These are phyloP conservation scores for Xylaria sp. DNA, from an alignment of 2,329 filamentous ascomycete species.

Conservation along the genomic window DNA sequence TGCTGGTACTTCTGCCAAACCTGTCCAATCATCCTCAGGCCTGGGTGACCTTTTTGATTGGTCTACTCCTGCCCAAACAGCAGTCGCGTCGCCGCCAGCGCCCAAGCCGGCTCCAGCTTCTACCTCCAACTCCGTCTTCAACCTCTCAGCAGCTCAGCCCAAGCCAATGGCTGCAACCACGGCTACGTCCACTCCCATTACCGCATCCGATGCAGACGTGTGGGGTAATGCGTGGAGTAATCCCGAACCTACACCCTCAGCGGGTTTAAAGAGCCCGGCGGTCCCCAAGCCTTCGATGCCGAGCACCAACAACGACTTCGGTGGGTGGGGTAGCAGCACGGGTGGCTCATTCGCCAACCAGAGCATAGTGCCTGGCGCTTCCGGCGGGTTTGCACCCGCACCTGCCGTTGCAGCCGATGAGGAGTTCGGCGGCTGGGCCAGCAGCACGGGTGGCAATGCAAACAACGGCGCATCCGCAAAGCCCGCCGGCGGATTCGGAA, in stretches of 20 bases:
- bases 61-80: conserved; percentile 61
- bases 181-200: conserved; percentile 55
- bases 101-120: conserved; percentile 56
- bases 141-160: conserved; percentile 71
- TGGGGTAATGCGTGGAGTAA: conserved; percentile 93
- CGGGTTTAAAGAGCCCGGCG: conserved; percentile 69
- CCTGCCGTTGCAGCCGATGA: conserved; percentile 87
- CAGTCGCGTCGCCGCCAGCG: conserved; percentile 59
- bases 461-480: conserved; percentile 60
- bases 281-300: conserved; percentile 53
- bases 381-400: conserved; percentile 71
- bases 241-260: conserved; percentile 62
- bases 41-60: conserved; percentile 88
- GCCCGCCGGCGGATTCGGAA: conserved; percentile 69
- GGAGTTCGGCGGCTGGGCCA: conserved; percentile 96
- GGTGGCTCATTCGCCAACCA: conserved; percentile 65
- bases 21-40: conserved; percentile 63
- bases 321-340: conserved; percentile 61
- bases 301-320: conserved; percentile 70
- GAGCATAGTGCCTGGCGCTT: conserved; percentile 70
- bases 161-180: conserved; percentile 60
- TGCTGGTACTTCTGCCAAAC: conserved; percentile 57
- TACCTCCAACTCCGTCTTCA: conserved; percentile 77
- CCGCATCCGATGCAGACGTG: conserved; percentile 70
- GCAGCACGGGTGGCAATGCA: conserved; percentile 65